Evolutionary conservation across 306 rosid species (phyloP).

Genomic region (Medicago arabica): DNA sequence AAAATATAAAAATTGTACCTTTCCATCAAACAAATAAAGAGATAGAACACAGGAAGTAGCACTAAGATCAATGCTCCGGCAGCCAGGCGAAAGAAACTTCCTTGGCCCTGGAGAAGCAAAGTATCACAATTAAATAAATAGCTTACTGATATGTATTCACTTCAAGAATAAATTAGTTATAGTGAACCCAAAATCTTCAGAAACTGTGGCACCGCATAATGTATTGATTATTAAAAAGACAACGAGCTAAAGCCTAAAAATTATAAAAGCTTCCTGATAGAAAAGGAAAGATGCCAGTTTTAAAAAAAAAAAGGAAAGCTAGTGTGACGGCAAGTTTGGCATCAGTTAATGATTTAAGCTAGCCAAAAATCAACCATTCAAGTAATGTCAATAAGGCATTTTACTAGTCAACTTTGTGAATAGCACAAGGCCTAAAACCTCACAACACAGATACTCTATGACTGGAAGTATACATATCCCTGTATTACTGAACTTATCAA

Average conservation of each 20-base stretch:
- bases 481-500: conserved; percentile 24
- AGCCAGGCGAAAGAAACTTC: conserved; percentile 74
- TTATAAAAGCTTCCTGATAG: conserved; percentile 5
- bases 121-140: conserved; percentile 22
- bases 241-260: conserved; percentile 27
- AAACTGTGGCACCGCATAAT: conserved; percentile 7
- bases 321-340: conserved; percentile 21
- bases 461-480: conserved; percentile 29
- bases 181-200: conserved; percentile 23
- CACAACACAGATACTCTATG: conserved; percentile 29
- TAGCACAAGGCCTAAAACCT: conserved; percentile 31
- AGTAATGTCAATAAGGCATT: neutral
- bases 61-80: conserved; percentile 76
- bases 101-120: conserved; percentile 62
- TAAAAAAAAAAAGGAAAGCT: conserved; percentile 19
- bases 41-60: conserved; percentile 91
- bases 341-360: conserved; percentile 27
- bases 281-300: conserved; percentile 8
- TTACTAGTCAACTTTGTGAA: conserved; percentile 12
- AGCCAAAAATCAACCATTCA: conserved; percentile 37
- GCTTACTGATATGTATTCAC: conserved; percentile 9
- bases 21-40: conserved; percentile 77
- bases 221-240: conserved; percentile 34
- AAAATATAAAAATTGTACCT: conserved; percentile 57
- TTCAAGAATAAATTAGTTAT: conserved; percentile 17